A percentile compares a stretch with the other conserved stretches of the same genome.
phyloP scores from a whole-genome alignment of 108 stramenopile genomes.

The Mediolabrus comicus region DNA sequence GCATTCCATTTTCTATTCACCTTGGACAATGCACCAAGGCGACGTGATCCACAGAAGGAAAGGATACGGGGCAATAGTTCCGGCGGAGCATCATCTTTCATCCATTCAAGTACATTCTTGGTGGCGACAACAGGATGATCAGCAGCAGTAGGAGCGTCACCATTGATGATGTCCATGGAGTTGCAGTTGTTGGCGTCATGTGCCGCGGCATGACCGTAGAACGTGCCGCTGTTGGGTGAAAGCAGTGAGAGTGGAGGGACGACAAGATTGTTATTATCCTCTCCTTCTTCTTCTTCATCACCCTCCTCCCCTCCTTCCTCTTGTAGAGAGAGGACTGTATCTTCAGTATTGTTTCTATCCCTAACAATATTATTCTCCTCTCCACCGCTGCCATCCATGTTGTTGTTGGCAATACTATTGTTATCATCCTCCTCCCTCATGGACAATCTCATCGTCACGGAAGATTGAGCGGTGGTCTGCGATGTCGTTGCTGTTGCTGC shows the following conservation, averaged over 20 bases:
- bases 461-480: not conserved
- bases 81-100: constrained; percentile 40
- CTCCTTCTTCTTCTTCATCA: too few relatives aligned
- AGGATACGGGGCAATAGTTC: constrained; percentile 70
- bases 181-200: not conserved
- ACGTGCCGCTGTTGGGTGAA: constrained; percentile 3
- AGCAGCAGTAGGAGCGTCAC: not conserved
- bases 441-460: not conserved
- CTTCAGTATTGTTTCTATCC: not conserved
- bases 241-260: constrained; percentile 5
- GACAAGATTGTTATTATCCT: not conserved
- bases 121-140: not conserved
- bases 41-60: constrained; percentile 73
- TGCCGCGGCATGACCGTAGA: constrained; percentile 1
- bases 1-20: constrained; percentile 51
- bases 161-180: not conserved
- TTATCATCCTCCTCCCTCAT: too few relatives aligned
- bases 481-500: too few relatives aligned
- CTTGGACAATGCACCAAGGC: constrained; percentile 35
- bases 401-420: too few relatives aligned
- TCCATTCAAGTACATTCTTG: constrained; percentile 35
- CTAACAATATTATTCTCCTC: too few relatives aligned
- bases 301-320: too few relatives aligned
- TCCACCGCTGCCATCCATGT: not conserved
- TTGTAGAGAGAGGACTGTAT: not conserved